A percentile compares a stretch with the other conserved stretches of the same genome.
Conservation (phyloP, 2,329 filamentous ascomycete species). For the Calonectria multiphialidica region DNA sequence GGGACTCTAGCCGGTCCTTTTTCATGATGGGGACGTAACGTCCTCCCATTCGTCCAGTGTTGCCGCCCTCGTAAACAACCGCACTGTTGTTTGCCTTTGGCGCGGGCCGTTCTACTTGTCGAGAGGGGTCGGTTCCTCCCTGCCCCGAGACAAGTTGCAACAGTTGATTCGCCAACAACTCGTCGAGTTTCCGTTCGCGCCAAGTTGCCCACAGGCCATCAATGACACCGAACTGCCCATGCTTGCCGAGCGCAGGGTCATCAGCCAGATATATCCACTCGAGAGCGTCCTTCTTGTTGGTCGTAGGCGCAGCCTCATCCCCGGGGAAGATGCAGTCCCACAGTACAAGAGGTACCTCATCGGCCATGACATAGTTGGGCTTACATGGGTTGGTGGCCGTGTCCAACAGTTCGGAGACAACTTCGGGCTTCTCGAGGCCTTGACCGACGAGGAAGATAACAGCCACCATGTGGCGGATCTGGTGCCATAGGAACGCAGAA, state of each 20-base stretch:
- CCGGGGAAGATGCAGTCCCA: slow-evolving; percentile 95
- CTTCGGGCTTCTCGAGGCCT: slow-evolving; percentile 79
- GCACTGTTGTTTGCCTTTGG: slow-evolving; percentile 37
- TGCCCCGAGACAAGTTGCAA: slow-evolving; percentile 70
- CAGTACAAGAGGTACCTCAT: slow-evolving; percentile 89
- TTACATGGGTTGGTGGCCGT: slow-evolving; percentile 76
- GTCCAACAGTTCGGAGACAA: slow-evolving; percentile 83
- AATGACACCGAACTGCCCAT: slow-evolving; percentile 74
- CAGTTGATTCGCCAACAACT: slow-evolving; percentile 82
- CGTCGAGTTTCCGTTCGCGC: slow-evolving; percentile 89
- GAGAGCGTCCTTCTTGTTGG: slow-evolving; percentile 66
- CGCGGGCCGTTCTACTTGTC: slow-evolving; percentile 27
- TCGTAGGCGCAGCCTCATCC: slow-evolving; percentile 44
- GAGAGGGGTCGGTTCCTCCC: slow-evolving; percentile 41
- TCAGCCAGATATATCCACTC: slow-evolving; percentile 86
- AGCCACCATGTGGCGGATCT: slow-evolving; percentile 94
- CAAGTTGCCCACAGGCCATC: slow-evolving; percentile 86
- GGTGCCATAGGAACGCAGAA: slow-evolving; percentile 96
- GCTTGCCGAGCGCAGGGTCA: slow-evolving; percentile 68
- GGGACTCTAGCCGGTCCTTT: slow-evolving; percentile 60
- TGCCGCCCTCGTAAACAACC: slow-evolving; percentile 67
- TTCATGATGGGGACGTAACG: slow-evolving; percentile 68
- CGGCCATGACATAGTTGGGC: slow-evolving; percentile 91
- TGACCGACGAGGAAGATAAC: slow-evolving; percentile 95
- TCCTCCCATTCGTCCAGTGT: slow-evolving; percentile 62